A percentile compares a stretch with the other conserved stretches of the same genome.
Conservation (phyloP, 495 filamentous ascomycete species). For the Talaromyces thailandensis region DNA sequence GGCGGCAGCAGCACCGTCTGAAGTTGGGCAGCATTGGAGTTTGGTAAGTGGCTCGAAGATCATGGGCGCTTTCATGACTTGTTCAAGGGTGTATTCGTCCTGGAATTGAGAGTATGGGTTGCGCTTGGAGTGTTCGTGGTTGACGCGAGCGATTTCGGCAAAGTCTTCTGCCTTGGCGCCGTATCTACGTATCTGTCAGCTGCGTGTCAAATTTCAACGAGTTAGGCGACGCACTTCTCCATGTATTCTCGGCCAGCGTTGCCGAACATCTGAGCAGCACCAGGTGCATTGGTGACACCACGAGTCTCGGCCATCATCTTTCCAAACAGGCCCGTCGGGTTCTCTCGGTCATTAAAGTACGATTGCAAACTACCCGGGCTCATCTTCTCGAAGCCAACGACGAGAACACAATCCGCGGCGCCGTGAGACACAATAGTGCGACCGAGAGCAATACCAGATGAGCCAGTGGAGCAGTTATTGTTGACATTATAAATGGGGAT, state of each 20-base stretch:
- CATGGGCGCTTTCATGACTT: slow-evolving; percentile 68
- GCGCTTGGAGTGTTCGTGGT: slow-evolving; percentile 79
- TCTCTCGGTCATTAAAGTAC: slow-evolving; percentile 71
- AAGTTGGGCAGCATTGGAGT: slow-evolving; percentile 80
- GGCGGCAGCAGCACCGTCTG: slow-evolving; percentile 83
- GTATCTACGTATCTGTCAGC: slow-evolving; percentile 42
- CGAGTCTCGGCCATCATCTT: slow-evolving; percentile 77
- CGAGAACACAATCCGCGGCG: slow-evolving; percentile 75
- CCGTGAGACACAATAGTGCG: slow-evolving; percentile 72
- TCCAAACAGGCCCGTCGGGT: slow-evolving; percentile 60
- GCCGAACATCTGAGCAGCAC: slow-evolving; percentile 88
- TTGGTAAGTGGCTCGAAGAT: slow-evolving; percentile 76
- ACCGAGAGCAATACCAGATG: slow-evolving; percentile 78
- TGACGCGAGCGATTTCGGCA: slow-evolving; percentile 89
- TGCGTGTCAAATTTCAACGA: slow-evolving; percentile 1
- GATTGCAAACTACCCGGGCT: slow-evolving; percentile 73
- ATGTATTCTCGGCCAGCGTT: slow-evolving; percentile 95
- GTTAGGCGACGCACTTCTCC: slow-evolving; percentile 58
- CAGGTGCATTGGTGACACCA: slow-evolving; percentile 70
- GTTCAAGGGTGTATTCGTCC: slow-evolving; percentile 79
- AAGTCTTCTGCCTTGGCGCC: slow-evolving; percentile 84
- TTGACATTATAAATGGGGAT: slow-evolving; percentile 97
- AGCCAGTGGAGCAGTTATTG: slow-evolving; percentile 96
- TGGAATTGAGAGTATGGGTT: slow-evolving; percentile 98
- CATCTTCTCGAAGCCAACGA: slow-evolving; percentile 98